phyloP scores from a whole-genome alignment of 1,284 basidiomycete genomes.

The Ustilago shanxiensis region DNA sequence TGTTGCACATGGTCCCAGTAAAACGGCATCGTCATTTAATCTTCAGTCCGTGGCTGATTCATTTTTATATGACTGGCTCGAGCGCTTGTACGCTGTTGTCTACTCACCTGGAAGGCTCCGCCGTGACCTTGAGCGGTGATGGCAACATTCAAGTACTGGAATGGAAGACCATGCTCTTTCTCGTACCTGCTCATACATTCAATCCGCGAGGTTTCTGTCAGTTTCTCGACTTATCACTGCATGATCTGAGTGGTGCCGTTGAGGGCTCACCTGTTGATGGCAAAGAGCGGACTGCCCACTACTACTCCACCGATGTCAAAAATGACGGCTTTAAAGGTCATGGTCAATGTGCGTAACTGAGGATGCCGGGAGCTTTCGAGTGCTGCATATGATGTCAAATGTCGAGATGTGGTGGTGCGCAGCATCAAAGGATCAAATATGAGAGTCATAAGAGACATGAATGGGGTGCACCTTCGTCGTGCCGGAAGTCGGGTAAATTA shows the following conservation, averaged over 20 bases:
- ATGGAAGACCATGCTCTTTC: constrained; percentile 58
- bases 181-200: no score
- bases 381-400: not conserved
- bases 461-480: not conserved
- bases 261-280: constrained; percentile 55
- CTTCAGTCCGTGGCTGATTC: no score
- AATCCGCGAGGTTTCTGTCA: no score
- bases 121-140: constrained; percentile 67
- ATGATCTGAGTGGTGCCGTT: not conserved
- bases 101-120: constrained; percentile 69
- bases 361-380: no score
- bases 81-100: not conserved
- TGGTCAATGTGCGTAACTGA: no score
- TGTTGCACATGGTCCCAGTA: constrained; percentile 3
- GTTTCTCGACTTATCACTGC: not conserved
- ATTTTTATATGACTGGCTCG: not conserved
- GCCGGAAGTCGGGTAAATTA: constrained; percentile 35
- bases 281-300: constrained; percentile 67
- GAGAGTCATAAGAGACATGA: no score
- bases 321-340: constrained; percentile 54
- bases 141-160: constrained; percentile 69
- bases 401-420: not conserved
- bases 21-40: no score
- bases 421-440: not conserved
- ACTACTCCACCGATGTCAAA: constrained; percentile 71